A percentile compares a stretch with the other conserved stretches of the same genome.
These are phyloP conservation scores for Penstemon davidsonii DNA, from an alignment of 257 asterid species.

Conservation along the genomic window DNA sequence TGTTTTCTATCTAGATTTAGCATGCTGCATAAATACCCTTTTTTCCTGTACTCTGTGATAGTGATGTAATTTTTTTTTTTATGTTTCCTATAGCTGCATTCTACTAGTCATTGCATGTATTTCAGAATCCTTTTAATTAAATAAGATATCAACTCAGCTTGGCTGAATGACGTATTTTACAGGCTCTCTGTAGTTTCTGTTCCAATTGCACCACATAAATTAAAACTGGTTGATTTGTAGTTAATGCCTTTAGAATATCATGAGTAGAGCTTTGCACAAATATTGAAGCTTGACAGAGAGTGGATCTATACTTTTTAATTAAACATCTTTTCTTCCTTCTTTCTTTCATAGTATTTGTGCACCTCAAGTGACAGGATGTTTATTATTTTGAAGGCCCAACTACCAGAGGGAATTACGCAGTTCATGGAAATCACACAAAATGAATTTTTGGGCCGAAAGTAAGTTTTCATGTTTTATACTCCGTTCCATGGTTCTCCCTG, in stretches of 20 bases:
- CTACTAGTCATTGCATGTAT: conserved; percentile 1
- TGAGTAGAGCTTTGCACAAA: background rate
- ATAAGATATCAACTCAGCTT: conserved; percentile 2
- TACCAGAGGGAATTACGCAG: conserved; percentile 56
- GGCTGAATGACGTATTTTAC: background rate
- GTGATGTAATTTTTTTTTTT: conserved; percentile 2
- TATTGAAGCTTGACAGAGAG: conserved; percentile 10
- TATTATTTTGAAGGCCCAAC: conserved; percentile 48
- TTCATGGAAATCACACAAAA: conserved; percentile 57
- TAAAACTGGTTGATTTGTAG: background rate
- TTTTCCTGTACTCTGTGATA: conserved; percentile 1
- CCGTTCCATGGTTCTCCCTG: conserved; percentile 2
- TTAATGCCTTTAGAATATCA: conserved; percentile 19
- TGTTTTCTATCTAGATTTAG: background rate
- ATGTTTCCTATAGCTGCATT: background rate
- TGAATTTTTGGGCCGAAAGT: conserved; percentile 62
- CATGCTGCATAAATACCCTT: background rate
- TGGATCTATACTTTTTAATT: conserved; percentile 10
- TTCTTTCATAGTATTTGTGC: conserved; percentile 20
- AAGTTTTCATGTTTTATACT: conserved; percentile 33
- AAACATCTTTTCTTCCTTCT: conserved; percentile 12
- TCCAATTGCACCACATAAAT: background rate
- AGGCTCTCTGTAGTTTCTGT: background rate
- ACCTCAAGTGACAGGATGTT: conserved; percentile 26
- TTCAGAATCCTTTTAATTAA: background rate